These are phyloP conservation scores for Macadamia tetraphylla DNA, from an alignment of 164 flowering plant species.

Conservation along the genomic window DNA sequence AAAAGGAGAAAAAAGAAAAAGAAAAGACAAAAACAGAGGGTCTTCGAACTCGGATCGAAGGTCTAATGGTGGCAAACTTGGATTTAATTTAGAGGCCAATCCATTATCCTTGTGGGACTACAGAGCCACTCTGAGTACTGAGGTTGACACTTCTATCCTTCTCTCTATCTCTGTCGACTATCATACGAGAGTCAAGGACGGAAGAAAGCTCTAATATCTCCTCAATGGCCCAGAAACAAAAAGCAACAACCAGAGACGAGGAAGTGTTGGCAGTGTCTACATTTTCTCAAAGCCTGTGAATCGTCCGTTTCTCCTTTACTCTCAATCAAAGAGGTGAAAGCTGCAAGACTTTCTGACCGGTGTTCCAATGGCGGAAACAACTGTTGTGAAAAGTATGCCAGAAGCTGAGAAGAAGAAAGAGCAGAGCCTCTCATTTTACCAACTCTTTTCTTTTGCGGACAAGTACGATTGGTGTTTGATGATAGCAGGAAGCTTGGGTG, in stretches of 20 bases:
- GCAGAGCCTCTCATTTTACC: constrained; percentile 66
- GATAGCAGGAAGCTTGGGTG: constrained; percentile 75
- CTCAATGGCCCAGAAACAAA: constrained; percentile 7
- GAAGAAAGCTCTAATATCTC: not conserved
- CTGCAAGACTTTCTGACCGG: no score
- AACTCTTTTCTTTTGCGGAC: constrained; percentile 91
- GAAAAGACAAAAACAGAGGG: not conserved
- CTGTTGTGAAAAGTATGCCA: constrained; percentile 46
- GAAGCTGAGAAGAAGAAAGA: constrained; percentile 85
- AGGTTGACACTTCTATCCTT: no score
- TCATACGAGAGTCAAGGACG: not conserved
- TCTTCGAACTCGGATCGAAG: not conserved
- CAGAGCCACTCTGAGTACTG: not conserved
- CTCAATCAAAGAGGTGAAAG: no score
- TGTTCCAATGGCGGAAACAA: constrained; percentile 50
- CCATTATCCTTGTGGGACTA: not conserved
- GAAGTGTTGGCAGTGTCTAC: no score
- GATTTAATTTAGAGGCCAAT: not conserved
- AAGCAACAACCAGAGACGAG: not conserved
- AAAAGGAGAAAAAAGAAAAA: not conserved
- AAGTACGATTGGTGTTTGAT: constrained; percentile 67
- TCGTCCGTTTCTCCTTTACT: no score
- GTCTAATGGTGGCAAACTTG: constrained; percentile 20
- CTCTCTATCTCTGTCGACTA: no score
- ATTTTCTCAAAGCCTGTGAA: not conserved